Conservation (phyloP, 768 basidiomycete genomes). For the Suillus americanus region DNA sequence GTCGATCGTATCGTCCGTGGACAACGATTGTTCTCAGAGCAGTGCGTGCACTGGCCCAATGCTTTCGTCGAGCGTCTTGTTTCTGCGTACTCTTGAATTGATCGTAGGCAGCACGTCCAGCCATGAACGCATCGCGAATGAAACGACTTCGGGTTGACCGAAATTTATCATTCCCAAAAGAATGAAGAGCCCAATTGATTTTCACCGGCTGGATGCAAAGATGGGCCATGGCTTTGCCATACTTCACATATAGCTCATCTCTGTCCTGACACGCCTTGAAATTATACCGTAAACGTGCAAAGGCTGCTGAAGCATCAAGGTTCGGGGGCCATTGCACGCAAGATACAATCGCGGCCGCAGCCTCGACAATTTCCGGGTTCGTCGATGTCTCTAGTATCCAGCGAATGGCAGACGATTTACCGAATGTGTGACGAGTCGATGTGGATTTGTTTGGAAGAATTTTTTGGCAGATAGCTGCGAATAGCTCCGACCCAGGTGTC, state of each 20-base stretch:
- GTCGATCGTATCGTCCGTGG: not conserved
- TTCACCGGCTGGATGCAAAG: not conserved
- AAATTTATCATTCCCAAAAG: too few relatives aligned
- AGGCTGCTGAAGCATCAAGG: not conserved
- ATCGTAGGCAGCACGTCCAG: not conserved
- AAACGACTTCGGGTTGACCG: not conserved
- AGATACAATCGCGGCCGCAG: not conserved
- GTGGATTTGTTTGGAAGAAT: not conserved
- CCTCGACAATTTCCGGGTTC: not conserved
- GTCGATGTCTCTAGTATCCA: slow-evolving; percentile 21
- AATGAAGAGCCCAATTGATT: too few relatives aligned
- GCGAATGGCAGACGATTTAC: slow-evolving; percentile 2
- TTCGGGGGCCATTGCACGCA: not conserved
- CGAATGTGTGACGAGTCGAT: not conserved
- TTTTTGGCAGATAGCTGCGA: not conserved
- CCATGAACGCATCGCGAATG: not conserved
- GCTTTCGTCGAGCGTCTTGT: not conserved
- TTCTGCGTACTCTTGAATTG: not conserved
- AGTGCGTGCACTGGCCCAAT: not conserved
- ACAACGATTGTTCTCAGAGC: not conserved
- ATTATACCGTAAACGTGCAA: not conserved
- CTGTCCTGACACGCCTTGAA: accelerated
- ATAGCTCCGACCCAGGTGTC: not conserved
- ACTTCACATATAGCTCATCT: not conserved
- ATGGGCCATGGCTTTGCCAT: not conserved